These are phyloP conservation scores for Sporothrix sp. DNA, from an alignment of 2,329 filamentous ascomycete species.

Conservation along the genomic window DNA sequence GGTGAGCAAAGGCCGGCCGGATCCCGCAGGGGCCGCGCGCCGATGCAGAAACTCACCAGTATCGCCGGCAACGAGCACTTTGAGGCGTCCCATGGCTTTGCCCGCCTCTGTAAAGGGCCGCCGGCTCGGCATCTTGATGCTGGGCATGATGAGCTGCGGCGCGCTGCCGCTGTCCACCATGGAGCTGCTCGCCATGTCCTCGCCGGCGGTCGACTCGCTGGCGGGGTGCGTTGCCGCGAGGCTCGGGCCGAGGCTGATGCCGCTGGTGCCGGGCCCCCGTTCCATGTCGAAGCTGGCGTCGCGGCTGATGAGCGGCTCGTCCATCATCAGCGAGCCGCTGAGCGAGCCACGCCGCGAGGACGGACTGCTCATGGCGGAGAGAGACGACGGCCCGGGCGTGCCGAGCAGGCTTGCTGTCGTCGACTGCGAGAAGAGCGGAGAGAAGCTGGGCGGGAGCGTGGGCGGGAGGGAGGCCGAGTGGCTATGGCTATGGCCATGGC, in stretches of 20 bases:
- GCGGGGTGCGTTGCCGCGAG: neutral
- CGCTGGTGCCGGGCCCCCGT: neutral
- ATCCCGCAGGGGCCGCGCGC: too few relatives aligned
- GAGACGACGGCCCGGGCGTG: conserved; percentile 29
- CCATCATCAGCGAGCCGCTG: conserved; percentile 36
- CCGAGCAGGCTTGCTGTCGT: conserved; percentile 35
- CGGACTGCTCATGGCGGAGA: conserved; percentile 34
- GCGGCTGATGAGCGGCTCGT: conserved; percentile 23
- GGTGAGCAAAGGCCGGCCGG: too few relatives aligned
- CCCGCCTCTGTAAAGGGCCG: conserved; percentile 84
- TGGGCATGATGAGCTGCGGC: conserved; percentile 95
- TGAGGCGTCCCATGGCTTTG: conserved; percentile 73
- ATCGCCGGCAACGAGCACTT: conserved; percentile 76
- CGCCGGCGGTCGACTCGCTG: neutral
- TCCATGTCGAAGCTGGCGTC: conserved; percentile 6
- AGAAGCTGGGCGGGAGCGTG: neutral
- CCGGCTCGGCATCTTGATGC: conserved; percentile 79
- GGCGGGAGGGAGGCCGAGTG: neutral
- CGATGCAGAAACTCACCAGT: conserved; percentile 46
- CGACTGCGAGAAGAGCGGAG: conserved; percentile 28
- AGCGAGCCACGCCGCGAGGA: conserved; percentile 44
- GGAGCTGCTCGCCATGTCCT: conserved; percentile 18
- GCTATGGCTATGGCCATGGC: neutral
- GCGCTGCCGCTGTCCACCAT: conserved; percentile 40
- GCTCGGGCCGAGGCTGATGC: neutral